Conservation (phyloP, 78 protist genomes). For the Corallochytrium limacisporum region DNA sequence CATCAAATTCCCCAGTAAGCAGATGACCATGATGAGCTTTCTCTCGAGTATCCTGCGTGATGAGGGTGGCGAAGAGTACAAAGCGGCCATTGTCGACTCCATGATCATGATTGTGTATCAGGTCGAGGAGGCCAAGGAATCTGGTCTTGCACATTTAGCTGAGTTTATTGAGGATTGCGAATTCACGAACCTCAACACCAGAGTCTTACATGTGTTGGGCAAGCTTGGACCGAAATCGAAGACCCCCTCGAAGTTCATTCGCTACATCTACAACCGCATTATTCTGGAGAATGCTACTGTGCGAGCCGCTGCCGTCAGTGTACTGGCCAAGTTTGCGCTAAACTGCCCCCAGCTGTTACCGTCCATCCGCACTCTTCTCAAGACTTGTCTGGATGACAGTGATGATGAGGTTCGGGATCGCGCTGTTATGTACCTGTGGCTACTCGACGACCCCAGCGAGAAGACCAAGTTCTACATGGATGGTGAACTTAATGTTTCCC, state of each 20-base stretch:
- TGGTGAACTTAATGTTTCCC: not conserved
- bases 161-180: slow-evolving; percentile 99
- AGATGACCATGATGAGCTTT: slow-evolving; percentile 28
- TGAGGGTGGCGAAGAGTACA: slow-evolving; percentile 79
- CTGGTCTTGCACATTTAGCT: slow-evolving; percentile 76
- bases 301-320: slow-evolving; percentile 81
- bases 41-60: slow-evolving; percentile 39
- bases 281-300: slow-evolving; percentile 68
- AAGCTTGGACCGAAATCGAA: not conserved
- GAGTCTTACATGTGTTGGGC: slow-evolving; percentile 81
- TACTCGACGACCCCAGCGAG: slow-evolving; percentile 24
- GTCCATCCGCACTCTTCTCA: slow-evolving; percentile 30
- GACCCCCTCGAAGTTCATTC: slow-evolving; percentile 32
- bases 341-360: slow-evolving; percentile 27
- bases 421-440: slow-evolving; percentile 31
- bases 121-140: slow-evolving; percentile 61
- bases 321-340: slow-evolving; percentile 89
- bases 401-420: slow-evolving; percentile 93
- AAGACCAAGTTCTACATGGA: not conserved
- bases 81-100: slow-evolving; percentile 79
- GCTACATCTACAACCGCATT: slow-evolving; percentile 91
- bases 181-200: slow-evolving; percentile 60
- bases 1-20: slow-evolving; percentile 67
- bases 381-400: slow-evolving; percentile 60
- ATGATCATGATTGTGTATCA: slow-evolving; percentile 43